A percentile compares a stretch with the other conserved stretches of the same genome.
Conservation (phyloP, 1,284 basidiomycete species). For the Cryptococcus floricola region DNA sequence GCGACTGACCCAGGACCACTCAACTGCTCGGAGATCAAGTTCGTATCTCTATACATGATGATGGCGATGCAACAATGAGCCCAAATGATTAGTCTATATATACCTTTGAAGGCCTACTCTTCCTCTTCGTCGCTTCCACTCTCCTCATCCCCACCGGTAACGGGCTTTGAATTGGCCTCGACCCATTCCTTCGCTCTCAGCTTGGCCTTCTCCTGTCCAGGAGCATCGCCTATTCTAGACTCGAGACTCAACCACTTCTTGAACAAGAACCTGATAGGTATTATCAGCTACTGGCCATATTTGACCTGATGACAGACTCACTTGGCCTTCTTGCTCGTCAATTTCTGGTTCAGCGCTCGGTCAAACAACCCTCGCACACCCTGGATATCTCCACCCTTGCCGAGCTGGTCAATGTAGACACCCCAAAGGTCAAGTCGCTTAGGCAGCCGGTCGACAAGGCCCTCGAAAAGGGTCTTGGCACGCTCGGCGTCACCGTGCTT, state of each 20-base stretch:
- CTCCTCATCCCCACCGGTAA: conserved; percentile 12
- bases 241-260: conserved; percentile 97
- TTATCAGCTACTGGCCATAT: conserved; percentile 1
- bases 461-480: conserved; percentile 93
- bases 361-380: conserved; percentile 75
- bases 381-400: conserved; percentile 69
- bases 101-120: neutral
- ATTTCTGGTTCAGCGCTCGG: conserved; percentile 73
- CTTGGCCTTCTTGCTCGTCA: conserved; percentile 94
- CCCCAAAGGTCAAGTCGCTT: conserved; percentile 96
- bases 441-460: conserved; percentile 87
- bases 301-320: conserved; percentile 48
- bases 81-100: neutral
- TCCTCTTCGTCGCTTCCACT: conserved; percentile 9
- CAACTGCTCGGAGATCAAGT: no score
- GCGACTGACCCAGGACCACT: no score
- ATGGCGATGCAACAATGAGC: neutral
- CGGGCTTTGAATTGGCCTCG: conserved; percentile 27
- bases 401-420: conserved; percentile 95
- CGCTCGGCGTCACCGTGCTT: conserved; percentile 89
- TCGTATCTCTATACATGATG: neutral
- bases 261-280: conserved; percentile 69
- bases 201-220: conserved; percentile 77
- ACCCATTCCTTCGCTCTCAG: conserved; percentile 81
- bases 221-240: conserved; percentile 77